These are phyloP conservation scores for Aspergillus olivimuriae DNA, from an alignment of 495 filamentous ascomycete genomes.

Conservation along the genomic window DNA sequence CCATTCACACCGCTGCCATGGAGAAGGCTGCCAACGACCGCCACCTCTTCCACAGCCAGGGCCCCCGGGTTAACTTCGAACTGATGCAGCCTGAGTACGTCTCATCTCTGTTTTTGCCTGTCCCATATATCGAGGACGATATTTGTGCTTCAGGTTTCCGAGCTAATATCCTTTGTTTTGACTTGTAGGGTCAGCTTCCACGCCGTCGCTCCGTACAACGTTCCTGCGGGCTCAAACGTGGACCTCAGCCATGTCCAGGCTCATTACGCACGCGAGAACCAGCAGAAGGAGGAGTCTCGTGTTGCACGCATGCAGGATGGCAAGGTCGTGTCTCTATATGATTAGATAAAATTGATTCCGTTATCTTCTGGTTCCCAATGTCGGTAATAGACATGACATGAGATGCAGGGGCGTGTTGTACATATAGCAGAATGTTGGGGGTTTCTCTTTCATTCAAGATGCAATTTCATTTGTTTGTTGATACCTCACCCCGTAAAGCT, in stretches of 20 bases:
- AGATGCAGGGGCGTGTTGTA: slow-evolving; percentile 30
- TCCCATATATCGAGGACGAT: too few relatives aligned
- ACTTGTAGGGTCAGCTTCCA: slow-evolving; percentile 49
- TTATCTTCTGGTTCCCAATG: slow-evolving; percentile 13
- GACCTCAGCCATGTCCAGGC: slow-evolving; percentile 56
- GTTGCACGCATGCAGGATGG: slow-evolving; percentile 39
- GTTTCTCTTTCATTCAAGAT: too few relatives aligned
- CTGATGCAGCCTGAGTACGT: slow-evolving; percentile 68
- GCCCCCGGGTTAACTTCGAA: slow-evolving; percentile 36
- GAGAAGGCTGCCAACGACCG: slow-evolving; percentile 66
- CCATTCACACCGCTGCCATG: slow-evolving; percentile 54
- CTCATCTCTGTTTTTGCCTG: too few relatives aligned
- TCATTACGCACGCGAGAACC: slow-evolving; percentile 55
- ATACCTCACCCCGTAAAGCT: too few relatives aligned
- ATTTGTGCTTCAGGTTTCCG: background rate
- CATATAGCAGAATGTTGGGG: slow-evolving; percentile 27
- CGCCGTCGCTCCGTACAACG: slow-evolving; percentile 54
- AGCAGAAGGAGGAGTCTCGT: slow-evolving; percentile 44
- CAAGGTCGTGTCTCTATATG: slow-evolving; percentile 38
- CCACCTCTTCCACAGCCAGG: slow-evolving; percentile 56
- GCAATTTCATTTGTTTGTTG: too few relatives aligned
- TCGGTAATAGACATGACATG: slow-evolving; percentile 26
- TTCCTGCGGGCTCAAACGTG: slow-evolving; percentile 52
- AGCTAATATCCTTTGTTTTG: slow-evolving; percentile 10
- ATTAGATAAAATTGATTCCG: slow-evolving; percentile 23